Conservation (phyloP, 2,329 filamentous ascomycete genomes). For the Cytospora schulzeri region DNA sequence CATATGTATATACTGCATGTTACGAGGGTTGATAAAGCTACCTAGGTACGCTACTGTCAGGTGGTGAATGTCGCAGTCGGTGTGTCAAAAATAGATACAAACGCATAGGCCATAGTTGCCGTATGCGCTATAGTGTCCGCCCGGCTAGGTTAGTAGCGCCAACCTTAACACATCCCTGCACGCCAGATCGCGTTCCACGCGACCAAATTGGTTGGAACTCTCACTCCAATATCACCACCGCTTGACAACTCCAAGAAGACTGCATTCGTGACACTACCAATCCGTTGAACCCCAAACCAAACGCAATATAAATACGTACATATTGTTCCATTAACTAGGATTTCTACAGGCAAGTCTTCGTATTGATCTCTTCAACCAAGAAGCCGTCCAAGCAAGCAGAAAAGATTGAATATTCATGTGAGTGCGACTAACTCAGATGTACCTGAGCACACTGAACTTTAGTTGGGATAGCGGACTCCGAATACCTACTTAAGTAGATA, state of each 20-base stretch:
- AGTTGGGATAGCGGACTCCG: neutral
- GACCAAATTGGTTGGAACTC: no score
- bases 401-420: neutral
- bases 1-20: no score
- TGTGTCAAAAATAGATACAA: neutral
- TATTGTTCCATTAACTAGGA: neutral
- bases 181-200: no score
- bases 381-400: no score
- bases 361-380: neutral
- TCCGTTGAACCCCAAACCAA: neutral
- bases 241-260: no score
- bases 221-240: no score
- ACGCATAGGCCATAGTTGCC: neutral
- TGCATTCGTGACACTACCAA: neutral
- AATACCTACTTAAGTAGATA: no score
- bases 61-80: neutral
- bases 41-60: neutral
- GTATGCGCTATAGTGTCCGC: neutral
- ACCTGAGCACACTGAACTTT: neutral
- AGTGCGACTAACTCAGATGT: neutral
- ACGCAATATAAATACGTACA: neutral
- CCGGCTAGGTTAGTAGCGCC: neutral
- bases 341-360: no score
- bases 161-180: neutral
- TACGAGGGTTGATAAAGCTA: no score